Base-by-base conservation (phyloP, 257 asterid genomes). In the Ilex aquifolium region DNA sequence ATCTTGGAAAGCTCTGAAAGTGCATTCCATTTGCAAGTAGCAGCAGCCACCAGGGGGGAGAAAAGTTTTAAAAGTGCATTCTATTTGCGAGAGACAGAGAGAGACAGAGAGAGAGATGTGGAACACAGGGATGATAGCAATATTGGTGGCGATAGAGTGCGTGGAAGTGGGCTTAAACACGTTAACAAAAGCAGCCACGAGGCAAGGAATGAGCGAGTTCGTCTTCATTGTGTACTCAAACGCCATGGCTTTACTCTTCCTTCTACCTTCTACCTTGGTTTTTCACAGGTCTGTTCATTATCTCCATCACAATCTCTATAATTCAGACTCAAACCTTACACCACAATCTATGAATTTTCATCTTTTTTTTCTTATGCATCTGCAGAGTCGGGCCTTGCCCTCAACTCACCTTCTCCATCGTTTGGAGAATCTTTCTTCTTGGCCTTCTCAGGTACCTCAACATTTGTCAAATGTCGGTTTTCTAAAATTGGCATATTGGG, bases 211-310 rank as follows among this genome's bases (percentile, higher is more conserved):
- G 69, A 72, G 63, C 61, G 39, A 51, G 3, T 30, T 57, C 53
- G 54, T 67, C 56, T 72, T 67, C 44, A 63, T 72, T 2, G 62
- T 72, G 6, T 72, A 67, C 57, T 59, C 73, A 31, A 66, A 72
- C 14, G 57, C 69, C 13, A 50, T 67, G 0, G 59, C 77, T 7
- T 71, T 63, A 31, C 61, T 62, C 6, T 36, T 67, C 39, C 77
- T 72, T n/a, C 55, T 72, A 11, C 77, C 73, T 42, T 72, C 61
- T 10, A 51, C 77, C 62, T 13, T 61, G 17, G 1, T 66, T 16
- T 62, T 55, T 15, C 69, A 66, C 8, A 62, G 72, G 77, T 71
- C 36, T 14, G 2, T 31, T 7, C 32, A n/a, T 36, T 29, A 13
- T 51, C 2, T 12, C 5, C 3, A 0, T 57, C 27, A 21, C 27